Percentiles rank a stretch among this genome's conserved stretches.
These are phyloP conservation scores for Entomortierella beljakovae DNA, from an alignment of 192 early-diverging fungal genomes.

Conservation along the genomic window DNA sequence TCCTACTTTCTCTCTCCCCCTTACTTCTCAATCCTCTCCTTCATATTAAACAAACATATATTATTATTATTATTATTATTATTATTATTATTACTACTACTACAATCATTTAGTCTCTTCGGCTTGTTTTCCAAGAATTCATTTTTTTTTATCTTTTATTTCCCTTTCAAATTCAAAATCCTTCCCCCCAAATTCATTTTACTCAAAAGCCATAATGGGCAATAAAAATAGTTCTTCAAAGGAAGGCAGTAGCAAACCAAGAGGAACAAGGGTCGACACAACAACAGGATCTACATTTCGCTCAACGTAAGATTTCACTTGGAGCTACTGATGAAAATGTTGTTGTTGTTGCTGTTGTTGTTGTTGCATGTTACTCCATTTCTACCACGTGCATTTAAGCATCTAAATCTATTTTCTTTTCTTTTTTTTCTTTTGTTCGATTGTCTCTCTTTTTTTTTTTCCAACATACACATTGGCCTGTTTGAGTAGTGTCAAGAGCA, in stretches of 20 bases:
- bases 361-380: no score
- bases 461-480: constrained; percentile 1
- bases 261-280: constrained; percentile 45
- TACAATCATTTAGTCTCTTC: no score
- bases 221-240: constrained; percentile 41
- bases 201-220: constrained; percentile 22
- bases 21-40: background rate
- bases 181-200: background rate
- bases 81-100: no score
- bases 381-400: background rate
- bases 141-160: background rate
- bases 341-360: background rate
- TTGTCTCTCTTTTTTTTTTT: background rate
- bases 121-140: no score
- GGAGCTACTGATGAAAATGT: background rate
- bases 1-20: background rate
- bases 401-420: no score
- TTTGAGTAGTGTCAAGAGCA: constrained; percentile 25
- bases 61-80: no score
- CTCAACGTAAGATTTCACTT: constrained; percentile 30
- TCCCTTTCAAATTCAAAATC: background rate
- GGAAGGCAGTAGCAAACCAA: constrained; percentile 21
- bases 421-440: no score
- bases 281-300: constrained; percentile 22
- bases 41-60: no score